Conservation (phyloP, 345 rosid genomes). For the Rhizophora mangle region DNA sequence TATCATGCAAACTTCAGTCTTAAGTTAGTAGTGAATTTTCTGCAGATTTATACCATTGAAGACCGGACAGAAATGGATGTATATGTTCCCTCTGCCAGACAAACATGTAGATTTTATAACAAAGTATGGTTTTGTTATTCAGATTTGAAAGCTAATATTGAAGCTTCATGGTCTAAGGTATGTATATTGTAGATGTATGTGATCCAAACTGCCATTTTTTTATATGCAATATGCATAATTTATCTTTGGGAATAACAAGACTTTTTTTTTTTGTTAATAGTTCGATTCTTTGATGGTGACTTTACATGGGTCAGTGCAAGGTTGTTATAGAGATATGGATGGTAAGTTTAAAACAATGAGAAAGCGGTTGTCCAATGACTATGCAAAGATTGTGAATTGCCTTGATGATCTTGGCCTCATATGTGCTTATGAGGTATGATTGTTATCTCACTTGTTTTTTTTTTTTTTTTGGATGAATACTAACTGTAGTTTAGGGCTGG, state of each 20-base stretch:
- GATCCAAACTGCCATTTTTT: background rate
- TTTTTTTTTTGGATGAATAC: too few species aligned
- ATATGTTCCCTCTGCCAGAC: conserved; percentile 52
- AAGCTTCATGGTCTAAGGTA: conserved; percentile 69
- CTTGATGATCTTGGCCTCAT: conserved; percentile 78
- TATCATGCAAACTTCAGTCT: background rate
- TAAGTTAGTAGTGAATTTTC: conserved; percentile 1
- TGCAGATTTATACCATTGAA: conserved; percentile 60
- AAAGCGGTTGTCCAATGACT: conserved; percentile 47
- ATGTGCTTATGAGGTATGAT: conserved; percentile 77
- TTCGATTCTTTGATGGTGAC: conserved; percentile 45
- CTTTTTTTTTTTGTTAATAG: conserved; percentile 34
- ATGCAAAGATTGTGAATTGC: conserved; percentile 63
- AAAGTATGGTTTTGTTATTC: conserved; percentile 29
- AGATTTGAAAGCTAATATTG: conserved; percentile 53
- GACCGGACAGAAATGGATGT: conserved; percentile 48
- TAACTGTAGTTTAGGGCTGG: background rate
- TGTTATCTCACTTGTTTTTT: conserved; percentile 11
- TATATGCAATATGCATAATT: conserved; percentile 7
- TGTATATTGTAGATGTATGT: background rate
- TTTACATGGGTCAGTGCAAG: conserved; percentile 41
- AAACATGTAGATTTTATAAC: conserved; percentile 56
- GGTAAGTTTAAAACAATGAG: conserved; percentile 41
- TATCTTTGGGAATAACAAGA: conserved; percentile 15
- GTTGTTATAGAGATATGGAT: conserved; percentile 38